Percentiles rank a stretch among this genome's conserved stretches.
Evolutionary conservation across 2,329 filamentous ascomycete species (phyloP).

Genomic region (Xylariaceae sp.): DNA sequence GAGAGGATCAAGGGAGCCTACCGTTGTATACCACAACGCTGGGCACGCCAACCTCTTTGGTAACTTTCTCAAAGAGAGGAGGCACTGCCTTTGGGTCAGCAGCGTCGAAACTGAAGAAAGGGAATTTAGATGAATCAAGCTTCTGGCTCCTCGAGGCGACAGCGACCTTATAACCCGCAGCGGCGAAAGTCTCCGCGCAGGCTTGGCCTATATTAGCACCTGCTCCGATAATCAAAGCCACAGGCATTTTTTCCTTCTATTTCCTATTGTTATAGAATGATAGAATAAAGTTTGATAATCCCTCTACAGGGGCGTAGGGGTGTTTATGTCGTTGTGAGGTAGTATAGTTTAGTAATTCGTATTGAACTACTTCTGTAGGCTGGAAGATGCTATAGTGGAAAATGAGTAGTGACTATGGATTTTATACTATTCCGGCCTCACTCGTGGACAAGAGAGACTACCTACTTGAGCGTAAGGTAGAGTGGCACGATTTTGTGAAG

Average conservation of each 20-base stretch:
- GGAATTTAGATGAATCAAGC: constrained; percentile 27
- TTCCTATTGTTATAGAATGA: too few species aligned
- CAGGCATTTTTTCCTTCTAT: constrained; percentile 26
- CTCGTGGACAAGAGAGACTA: too few species aligned
- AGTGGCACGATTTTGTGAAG: neutral
- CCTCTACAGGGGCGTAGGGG: too few species aligned
- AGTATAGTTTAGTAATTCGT: too few species aligned
- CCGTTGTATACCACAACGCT: constrained; percentile 31
- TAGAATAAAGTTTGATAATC: too few species aligned
- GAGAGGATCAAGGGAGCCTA: neutral
- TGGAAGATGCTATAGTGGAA: too few species aligned
- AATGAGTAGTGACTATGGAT: too few species aligned
- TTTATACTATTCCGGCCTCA: too few species aligned
- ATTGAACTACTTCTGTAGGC: too few species aligned
- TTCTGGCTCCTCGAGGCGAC: constrained; percentile 36
- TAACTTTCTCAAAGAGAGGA: constrained; percentile 29
- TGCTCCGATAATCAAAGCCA: constrained; percentile 39
- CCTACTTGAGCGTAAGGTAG: too few species aligned
- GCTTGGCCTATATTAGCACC: constrained; percentile 32
- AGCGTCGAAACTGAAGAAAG: constrained; percentile 27
- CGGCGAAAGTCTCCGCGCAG: constrained; percentile 31
- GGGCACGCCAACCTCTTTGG: constrained; percentile 23
- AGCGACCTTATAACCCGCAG: constrained; percentile 36
- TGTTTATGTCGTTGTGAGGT: too few species aligned
- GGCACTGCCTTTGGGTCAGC: constrained; percentile 27